These are phyloP conservation scores for Kwoniella mangroviensis DNA, from an alignment of 768 basidiomycete species.

Conservation along the genomic window DNA sequence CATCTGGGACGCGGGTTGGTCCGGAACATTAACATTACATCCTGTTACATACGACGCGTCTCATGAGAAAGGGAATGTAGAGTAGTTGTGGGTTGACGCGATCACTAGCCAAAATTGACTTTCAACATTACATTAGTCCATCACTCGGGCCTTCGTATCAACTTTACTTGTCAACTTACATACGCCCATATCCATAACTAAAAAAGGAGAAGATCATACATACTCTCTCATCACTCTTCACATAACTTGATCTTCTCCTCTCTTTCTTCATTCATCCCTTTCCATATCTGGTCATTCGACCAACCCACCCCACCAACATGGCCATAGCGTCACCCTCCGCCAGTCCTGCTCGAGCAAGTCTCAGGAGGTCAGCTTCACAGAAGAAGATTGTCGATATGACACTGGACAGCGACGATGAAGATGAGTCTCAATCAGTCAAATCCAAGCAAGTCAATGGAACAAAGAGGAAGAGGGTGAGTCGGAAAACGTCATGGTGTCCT, in stretches of 20 bases:
- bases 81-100: conserved; percentile 13
- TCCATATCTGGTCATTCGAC: background rate
- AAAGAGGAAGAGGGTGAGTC: conserved; percentile 35
- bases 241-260: too few relatives aligned
- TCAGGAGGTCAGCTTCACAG: conserved; percentile 29
- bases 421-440: conserved; percentile 5
- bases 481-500: background rate
- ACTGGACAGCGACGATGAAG: conserved; percentile 30
- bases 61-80: background rate
- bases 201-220: too few relatives aligned
- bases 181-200: background rate
- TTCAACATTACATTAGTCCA: background rate
- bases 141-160: background rate
- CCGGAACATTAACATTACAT: conserved; percentile 9
- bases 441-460: background rate
- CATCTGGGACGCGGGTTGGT: background rate
- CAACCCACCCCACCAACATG: conserved; percentile 1
- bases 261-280: background rate
- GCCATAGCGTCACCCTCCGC: conserved; percentile 10
- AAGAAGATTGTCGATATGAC: conserved; percentile 42
- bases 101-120: background rate
- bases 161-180: background rate
- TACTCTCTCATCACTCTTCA: too few relatives aligned
- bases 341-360: conserved; percentile 20
- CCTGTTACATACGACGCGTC: background rate